phyloP scores from a whole-genome alignment of 495 filamentous ascomycete genomes.

The Haplographium delicatum region DNA sequence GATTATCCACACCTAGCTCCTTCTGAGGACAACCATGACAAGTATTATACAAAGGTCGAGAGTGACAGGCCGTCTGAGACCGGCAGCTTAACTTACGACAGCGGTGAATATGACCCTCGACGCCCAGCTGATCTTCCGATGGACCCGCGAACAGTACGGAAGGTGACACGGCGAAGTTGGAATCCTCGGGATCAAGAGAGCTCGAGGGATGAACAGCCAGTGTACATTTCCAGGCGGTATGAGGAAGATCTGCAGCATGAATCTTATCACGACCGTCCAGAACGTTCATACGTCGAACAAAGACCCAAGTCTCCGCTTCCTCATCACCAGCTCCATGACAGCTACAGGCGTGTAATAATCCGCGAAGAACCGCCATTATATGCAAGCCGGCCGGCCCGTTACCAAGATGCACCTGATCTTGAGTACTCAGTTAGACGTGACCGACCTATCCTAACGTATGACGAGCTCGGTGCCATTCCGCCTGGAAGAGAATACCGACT shows the following conservation, averaged over 20 bases:
- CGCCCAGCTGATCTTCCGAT: conserved; percentile 16
- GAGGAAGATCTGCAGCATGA: background rate
- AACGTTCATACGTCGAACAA: conserved; percentile 7
- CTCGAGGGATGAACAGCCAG: background rate
- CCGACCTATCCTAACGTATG: conserved; percentile 2
- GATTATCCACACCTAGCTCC: conserved; percentile 17
- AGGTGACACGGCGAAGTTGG: background rate
- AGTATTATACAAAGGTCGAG: conserved; percentile 16
- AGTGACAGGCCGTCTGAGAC: conserved; percentile 8
- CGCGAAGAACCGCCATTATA: conserved; percentile 15
- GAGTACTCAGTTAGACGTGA: conserved; percentile 15
- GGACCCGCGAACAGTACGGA: background rate
- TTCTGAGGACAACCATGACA: conserved; percentile 23
- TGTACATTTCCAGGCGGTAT: conserved; percentile 1
- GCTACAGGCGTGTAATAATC: conserved; percentile 12
- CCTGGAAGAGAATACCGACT: conserved; percentile 7
- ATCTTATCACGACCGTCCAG: conserved; percentile 1
- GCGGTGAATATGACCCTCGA: conserved; percentile 24
- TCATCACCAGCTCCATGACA: background rate
- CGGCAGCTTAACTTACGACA: conserved; percentile 13
- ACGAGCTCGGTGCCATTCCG: background rate
- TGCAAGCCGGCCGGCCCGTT: conserved; percentile 8
- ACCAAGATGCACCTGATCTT: conserved; percentile 12
- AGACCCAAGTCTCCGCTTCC: conserved; percentile 1
- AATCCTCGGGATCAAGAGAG: background rate